A percentile compares a stretch with the other conserved stretches of the same genome.
Evolutionary conservation across 192 early-diverging fungal species (phyloP).

Genomic region (Backusella sp.): DNA sequence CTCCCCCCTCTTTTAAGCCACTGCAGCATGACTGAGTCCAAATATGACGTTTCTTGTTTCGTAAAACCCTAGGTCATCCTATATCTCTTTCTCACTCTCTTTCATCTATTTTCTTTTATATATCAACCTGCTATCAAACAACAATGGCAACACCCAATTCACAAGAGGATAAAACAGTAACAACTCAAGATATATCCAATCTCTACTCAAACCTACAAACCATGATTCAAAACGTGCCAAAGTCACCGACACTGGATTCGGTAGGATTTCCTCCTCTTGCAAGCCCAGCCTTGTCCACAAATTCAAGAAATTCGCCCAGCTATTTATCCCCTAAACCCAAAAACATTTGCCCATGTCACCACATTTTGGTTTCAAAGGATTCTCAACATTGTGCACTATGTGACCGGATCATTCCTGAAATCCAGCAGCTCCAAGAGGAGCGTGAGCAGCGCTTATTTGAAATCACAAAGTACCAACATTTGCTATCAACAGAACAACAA

Average conservation of each 20-base stretch:
- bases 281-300: not conserved
- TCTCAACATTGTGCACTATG: constrained; percentile 29
- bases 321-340: constrained; percentile 20
- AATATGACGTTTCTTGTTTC: constrained; percentile 1
- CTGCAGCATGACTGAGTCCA: constrained; percentile 1
- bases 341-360: constrained; percentile 26
- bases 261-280: not conserved
- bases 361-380: constrained; percentile 25
- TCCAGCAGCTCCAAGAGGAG: constrained; percentile 22
- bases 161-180: constrained; percentile 20
- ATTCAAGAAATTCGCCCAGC: constrained; percentile 4
- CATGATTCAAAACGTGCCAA: constrained; percentile 43
- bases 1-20: not conserved
- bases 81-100: not conserved
- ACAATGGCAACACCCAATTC: not conserved
- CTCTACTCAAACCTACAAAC: constrained; percentile 52
- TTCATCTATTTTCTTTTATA: not conserved
- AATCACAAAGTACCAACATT: not conserved
- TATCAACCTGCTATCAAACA: not conserved
- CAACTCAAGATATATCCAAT: constrained; percentile 50
- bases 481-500: not conserved
- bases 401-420: constrained; percentile 21
- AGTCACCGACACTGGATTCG: not conserved
- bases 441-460: constrained; percentile 15
- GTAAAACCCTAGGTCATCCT: not conserved